Evolutionary conservation across 169 alveolate genomes (phyloP), one percentile per base, ranked within the genome.

Genomic region (Neospora caninum): DNA sequence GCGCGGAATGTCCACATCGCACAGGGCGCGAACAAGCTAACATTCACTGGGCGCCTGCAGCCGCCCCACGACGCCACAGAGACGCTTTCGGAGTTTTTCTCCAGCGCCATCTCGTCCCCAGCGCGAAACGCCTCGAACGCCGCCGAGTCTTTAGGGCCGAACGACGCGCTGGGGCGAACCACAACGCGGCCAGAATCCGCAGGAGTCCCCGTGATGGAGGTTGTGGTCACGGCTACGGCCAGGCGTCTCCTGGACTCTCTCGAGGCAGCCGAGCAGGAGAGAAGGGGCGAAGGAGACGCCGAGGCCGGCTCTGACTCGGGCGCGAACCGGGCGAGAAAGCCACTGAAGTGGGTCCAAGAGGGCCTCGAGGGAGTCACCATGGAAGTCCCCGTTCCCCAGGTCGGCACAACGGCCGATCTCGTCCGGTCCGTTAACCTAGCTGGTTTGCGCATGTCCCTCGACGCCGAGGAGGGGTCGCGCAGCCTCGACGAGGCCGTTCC

Each of bases 331-430:
- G 16, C 0, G 84, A 36, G n/a, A n/a, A 43, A n/a, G 86, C 86
- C 86, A 16, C 10, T 78, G 45, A 20, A n/a, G n/a, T 78, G 86
- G 86, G n/a, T 78, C 13, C 49, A 36, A 29, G 45, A 78, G 2
- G 86, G 86, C 39, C 45, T 78, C 86, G 86, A 78, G 27, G 86
- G 86, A 18, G 49, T 78, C 86, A 4, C n/a, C n/a, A 78, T 78
- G 86, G 45, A 78, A 9, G 86, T 78, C 86, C 86, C 86, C 27
- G n/a, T 78, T 2, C 86, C 86, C 20, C 86, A 38, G 10, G 42
- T 78, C 18, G 86, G 43, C 7, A 29, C 49, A 10, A 29, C 86
- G 1, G 39, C 86, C 39, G 42, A 78, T 25, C 39, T 78, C 45
- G 39, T 78, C 20, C 86, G 45, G 13, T 16, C 39, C 2, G 86